Base-by-base conservation (phyloP, 1,284 basidiomycete genomes). In the Inonotus obliquus region DNA sequence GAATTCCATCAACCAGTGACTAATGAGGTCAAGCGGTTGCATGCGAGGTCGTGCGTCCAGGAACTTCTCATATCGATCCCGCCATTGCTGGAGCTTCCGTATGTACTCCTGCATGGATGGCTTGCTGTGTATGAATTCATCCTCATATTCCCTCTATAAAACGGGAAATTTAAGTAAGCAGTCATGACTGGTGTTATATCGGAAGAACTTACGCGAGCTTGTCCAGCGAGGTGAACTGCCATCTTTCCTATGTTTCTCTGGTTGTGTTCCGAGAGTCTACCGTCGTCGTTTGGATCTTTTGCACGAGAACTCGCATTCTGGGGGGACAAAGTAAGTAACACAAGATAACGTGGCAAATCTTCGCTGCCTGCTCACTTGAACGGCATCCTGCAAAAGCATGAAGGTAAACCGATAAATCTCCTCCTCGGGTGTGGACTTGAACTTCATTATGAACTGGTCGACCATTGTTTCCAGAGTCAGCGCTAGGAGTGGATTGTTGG, bases 401-500 rank as follows among this genome's bases (percentile, higher is more conserved):
- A 88, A 91, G 48, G 96, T 87, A 67, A 96, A 85, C 17, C 97
- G 87, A 76, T 98, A 98, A 19, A 95, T 89, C 68, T 99, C 96
- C 74, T 99, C 97, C 67, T 99, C 97, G 1, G 87, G 84, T 6
- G 85, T 83, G 1, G 92, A 85, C 75, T 98, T 98, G 79, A 98
- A 98, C 51, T 96, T 86, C 65, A 89, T 85, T 47, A 87, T 83
- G 67, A 99, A 91, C 75, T 99, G 96, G 69, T 99, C 97, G 21
- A 97, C 92, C 81, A 99, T 92, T 53, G 95, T 97, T 76, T 99
- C 97, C 81, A 99, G 84, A 59, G 94, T 97, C 35, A 98, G 79
- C 27, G 96, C 93, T 23, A 99, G 82, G 17, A 99, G 82, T 0
- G 97, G 97, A 79, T 97, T 98, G 1, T 94, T 91, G 0, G 96